These are phyloP conservation scores for Phylloporus sp. DNA, from an alignment of 768 basidiomycete genomes.

Conservation along the genomic window DNA sequence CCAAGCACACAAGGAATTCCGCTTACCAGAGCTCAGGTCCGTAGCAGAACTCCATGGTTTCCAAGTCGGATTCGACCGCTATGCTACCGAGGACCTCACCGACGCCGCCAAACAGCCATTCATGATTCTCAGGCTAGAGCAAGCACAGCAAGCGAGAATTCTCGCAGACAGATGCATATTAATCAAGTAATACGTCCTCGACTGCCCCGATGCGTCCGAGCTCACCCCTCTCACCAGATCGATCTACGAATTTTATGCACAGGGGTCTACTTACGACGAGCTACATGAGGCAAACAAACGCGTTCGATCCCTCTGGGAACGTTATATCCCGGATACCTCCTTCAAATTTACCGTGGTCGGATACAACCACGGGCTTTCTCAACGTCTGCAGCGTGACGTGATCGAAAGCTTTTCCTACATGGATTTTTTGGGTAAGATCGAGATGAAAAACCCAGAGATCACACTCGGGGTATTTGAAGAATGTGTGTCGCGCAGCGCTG, in stretches of 20 bases:
- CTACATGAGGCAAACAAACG: conserved; percentile 54
- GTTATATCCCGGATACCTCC: conserved; percentile 58
- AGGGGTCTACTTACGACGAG: conserved; percentile 62
- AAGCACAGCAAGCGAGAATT: conserved; percentile 67
- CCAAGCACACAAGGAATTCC: conserved; percentile 75
- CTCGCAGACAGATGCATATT: conserved; percentile 76
- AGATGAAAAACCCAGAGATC: conserved; percentile 75
- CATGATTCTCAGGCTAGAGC: conserved; percentile 63
- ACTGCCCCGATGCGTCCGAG: neutral
- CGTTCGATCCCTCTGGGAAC: conserved; percentile 47
- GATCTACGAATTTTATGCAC: conserved; percentile 73
- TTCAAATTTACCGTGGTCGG: conserved; percentile 78
- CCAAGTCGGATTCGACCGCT: conserved; percentile 40
- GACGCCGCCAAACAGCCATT: conserved; percentile 53
- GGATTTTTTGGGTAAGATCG: conserved; percentile 74
- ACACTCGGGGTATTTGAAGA: conserved; percentile 78
- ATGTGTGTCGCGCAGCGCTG: conserved; percentile 45
- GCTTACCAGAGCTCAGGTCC: conserved; percentile 78
- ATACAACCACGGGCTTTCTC: conserved; percentile 70
- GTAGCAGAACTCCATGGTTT: conserved; percentile 72
- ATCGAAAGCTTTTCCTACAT: conserved; percentile 85
- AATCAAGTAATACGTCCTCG: conserved; percentile 71
- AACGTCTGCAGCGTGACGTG: conserved; percentile 55
- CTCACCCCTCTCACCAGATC: conserved; percentile 41
- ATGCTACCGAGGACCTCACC: conserved; percentile 45